Percentiles rank a stretch among this genome's conserved stretches.
Evolutionary conservation across 345 rosid species (phyloP).

Genomic region (Geranium rotundifolium): DNA sequence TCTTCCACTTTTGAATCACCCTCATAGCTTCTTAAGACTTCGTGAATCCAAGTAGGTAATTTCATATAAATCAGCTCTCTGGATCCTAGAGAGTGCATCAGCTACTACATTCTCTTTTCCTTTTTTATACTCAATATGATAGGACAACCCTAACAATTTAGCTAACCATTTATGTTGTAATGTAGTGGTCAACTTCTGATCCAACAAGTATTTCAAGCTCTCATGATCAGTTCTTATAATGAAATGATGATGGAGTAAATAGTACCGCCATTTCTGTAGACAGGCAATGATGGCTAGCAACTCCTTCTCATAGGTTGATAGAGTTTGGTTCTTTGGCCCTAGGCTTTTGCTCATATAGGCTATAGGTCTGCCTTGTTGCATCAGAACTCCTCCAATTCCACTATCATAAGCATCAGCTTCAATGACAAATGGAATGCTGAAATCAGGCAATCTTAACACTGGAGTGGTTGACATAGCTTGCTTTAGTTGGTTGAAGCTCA

Average conservation of each 20-base stretch:
- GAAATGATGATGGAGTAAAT: too few species aligned
- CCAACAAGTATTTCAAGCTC: too few species aligned
- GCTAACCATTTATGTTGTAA: neutral
- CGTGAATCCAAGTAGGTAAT: too few species aligned
- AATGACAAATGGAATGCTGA: too few species aligned
- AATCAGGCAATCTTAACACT: too few species aligned
- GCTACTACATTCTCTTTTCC: neutral
- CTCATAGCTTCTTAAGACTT: too few species aligned
- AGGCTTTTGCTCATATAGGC: neutral
- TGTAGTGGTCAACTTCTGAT: neutral
- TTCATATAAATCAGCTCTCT: neutral
- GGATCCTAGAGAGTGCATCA: slow-evolving; percentile 1
- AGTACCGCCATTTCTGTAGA: too few species aligned
- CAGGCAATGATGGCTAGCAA: neutral
- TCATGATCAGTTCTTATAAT: too few species aligned
- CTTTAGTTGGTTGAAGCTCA: neutral
- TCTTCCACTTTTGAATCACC: too few species aligned
- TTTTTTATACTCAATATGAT: neutral
- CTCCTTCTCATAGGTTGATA: slow-evolving; percentile 1
- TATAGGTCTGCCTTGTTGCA: neutral
- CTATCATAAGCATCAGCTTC: too few species aligned
- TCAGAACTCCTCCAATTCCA: too few species aligned
- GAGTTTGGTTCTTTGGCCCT: neutral
- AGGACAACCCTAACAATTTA: neutral
- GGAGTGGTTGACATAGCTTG: neutral